Conservation (phyloP, 768 basidiomycete genomes). For the Pulveroboletus sp. region DNA sequence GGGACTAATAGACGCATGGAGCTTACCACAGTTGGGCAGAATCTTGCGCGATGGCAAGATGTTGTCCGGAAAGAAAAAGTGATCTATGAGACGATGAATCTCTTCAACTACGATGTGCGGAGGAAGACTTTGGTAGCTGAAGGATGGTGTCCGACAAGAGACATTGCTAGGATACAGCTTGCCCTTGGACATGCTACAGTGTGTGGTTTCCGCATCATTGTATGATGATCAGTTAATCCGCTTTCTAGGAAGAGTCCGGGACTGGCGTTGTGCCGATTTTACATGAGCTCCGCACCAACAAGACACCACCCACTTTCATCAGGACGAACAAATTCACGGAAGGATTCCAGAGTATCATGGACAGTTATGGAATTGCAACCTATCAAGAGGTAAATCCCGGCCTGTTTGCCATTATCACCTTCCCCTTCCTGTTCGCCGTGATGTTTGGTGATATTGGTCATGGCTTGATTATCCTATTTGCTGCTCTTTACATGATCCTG, state of each 20-base stretch:
- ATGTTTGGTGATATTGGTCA: constrained; percentile 99
- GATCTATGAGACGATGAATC: constrained; percentile 92
- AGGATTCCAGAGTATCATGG: constrained; percentile 97
- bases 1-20: constrained; percentile 76
- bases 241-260: constrained; percentile 75
- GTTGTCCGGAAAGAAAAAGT: constrained; percentile 93
- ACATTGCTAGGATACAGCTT: constrained; percentile 79
- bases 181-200: constrained; percentile 87
- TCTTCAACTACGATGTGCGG: constrained; percentile 91
- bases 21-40: constrained; percentile 80
- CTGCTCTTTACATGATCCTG: constrained; percentile 80
- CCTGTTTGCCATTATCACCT: constrained; percentile 84
- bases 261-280: constrained; percentile 90
- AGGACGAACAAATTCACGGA: constrained; percentile 95
- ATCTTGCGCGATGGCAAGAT: constrained; percentile 85
- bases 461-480: constrained; percentile 73
- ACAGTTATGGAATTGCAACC: constrained; percentile 89
- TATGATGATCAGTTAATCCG: not conserved
- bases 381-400: constrained; percentile 99
- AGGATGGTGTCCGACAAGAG: constrained; percentile 95
- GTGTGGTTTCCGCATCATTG: constrained; percentile 12
- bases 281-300: constrained; percentile 82
- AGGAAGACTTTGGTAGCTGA: constrained; percentile 95
- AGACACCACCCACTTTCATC: constrained; percentile 93
- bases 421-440: constrained; percentile 98